A percentile compares a stretch with the other conserved stretches of the same genome.
Evolutionary conservation across 805 yeast species (phyloP).

Genomic region (Lachancea quebecensis): DNA sequence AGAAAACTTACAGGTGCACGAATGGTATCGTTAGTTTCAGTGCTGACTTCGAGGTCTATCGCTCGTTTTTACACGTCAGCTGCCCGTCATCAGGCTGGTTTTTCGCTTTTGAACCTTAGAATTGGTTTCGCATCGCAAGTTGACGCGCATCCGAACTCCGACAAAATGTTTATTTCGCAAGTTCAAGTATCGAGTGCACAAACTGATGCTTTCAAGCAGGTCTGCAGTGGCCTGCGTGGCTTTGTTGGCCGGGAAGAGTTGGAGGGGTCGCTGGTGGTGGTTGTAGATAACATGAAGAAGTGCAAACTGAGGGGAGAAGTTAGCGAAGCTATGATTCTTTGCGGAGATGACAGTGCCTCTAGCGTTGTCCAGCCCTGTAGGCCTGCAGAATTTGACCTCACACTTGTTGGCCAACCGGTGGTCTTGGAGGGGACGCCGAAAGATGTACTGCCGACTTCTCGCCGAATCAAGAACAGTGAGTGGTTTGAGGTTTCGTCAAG

Average conservation of each 20-base stretch:
- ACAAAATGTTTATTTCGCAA: constrained; percentile 50
- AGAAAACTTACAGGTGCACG: too few species aligned
- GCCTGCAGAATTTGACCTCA: constrained; percentile 8
- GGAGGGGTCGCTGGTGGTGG: constrained; percentile 39
- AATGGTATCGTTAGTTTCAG: too few species aligned
- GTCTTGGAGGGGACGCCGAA: constrained; percentile 5
- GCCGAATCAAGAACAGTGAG: constrained; percentile 16
- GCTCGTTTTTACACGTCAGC: neutral
- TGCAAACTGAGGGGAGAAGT: constrained; percentile 55
- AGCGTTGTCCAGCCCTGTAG: constrained; percentile 15
- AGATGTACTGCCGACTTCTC: constrained; percentile 5
- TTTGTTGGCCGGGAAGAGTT: constrained; percentile 36
- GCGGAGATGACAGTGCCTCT: constrained; percentile 38
- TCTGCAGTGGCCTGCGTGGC: constrained; percentile 55
- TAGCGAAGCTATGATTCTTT: constrained; percentile 61
- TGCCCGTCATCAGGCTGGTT: constrained; percentile 4
- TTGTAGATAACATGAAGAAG: constrained; percentile 52
- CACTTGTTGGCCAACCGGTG: constrained; percentile 13
- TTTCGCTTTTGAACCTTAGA: constrained; percentile 28
- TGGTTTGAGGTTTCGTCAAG: constrained; percentile 20
- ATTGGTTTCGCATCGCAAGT: constrained; percentile 46
- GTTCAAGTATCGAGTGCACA: constrained; percentile 29
- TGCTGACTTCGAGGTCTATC: neutral
- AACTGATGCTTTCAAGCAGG: constrained; percentile 24
- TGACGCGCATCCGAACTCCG: constrained; percentile 49